A percentile compares a stretch with the other conserved stretches of the same genome.
Conservation (phyloP, 257 asterid genomes). For the Mentha longifolia region DNA sequence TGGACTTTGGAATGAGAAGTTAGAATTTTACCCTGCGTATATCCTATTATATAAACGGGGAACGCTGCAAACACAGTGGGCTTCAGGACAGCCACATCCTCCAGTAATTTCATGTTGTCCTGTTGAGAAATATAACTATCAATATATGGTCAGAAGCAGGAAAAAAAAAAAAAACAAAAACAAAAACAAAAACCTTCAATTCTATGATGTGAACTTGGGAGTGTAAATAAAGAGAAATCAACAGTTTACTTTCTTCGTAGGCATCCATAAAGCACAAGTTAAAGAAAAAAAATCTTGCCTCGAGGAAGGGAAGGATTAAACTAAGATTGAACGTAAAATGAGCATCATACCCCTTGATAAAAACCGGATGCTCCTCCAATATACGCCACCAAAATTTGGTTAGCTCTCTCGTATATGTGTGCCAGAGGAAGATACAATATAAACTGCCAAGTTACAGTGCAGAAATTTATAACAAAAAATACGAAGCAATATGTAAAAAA, state of each 20-base stretch:
- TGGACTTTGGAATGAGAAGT: slow-evolving; percentile 10
- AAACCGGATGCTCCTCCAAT: slow-evolving; percentile 83
- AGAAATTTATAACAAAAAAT: not conserved
- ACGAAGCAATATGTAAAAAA: not conserved
- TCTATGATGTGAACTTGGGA: too few relatives aligned
- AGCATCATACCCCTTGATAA: slow-evolving; percentile 71
- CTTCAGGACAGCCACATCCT: slow-evolving; percentile 68
- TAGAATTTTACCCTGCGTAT: slow-evolving; percentile 63
- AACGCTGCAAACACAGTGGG: slow-evolving; percentile 78
- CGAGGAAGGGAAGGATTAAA: too few relatives aligned
- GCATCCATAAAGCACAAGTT: too few relatives aligned
- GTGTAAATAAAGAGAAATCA: too few relatives aligned
- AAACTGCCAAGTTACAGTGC: slow-evolving; percentile 49
- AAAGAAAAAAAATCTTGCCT: too few relatives aligned
- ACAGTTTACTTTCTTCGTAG: too few relatives aligned
- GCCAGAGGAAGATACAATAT: slow-evolving; percentile 90
- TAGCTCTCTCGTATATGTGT: slow-evolving; percentile 79
- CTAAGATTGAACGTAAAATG: not conserved
- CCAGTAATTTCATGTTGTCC: slow-evolving; percentile 80
- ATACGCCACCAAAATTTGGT: slow-evolving; percentile 56
- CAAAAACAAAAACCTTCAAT: too few relatives aligned
- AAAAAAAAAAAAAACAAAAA: too few relatives aligned
- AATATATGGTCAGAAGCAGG: not conserved
- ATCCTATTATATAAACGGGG: slow-evolving; percentile 83
- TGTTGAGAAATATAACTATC: slow-evolving; percentile 35